Base-by-base conservation (phyloP, 148 eudicot species). In the Arbutus unedo region DNA sequence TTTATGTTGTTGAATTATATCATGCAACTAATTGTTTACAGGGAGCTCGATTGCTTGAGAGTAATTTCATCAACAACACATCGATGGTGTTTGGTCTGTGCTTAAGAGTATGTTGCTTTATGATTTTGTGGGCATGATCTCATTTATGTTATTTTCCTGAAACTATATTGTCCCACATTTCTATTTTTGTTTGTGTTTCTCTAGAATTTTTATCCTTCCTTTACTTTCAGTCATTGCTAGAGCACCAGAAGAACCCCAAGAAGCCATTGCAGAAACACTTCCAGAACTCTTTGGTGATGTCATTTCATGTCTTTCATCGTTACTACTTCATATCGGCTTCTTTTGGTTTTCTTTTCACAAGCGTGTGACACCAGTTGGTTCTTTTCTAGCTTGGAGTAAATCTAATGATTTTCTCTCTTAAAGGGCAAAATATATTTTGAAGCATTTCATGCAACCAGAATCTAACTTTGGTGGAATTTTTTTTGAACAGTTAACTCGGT, bases 61-160 rank as follows among this genome's bases (percentile, higher is more conserved):
- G 98, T 82, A 96, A 93, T 85, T 96, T 96, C 78, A 94, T 96
- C 89, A 96, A 96, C 91, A 94, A 93, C 79, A 96, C 98, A 78
- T 93, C 99, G 8, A 96, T 96, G 99, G 98, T 96, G 75, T 93
- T 96, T 83, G 91, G 97, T 49, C 88, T 91, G 49, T 96, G 99
- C 85, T 87, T 96, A 66, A 91, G 98, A 85, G 99, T 95, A 92
- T 76, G 97, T 68, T 76, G n/a, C 59, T 60, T 55, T 70, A 67
- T 60, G 57, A 50, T 50, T 49, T 55, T 50, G 5, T 72, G n/a
- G 49, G 38, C 41, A 25, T 68, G 59, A 50, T 71, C 59, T 55
- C 38, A 5, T 19, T 81, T 81, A 43, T 7, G 38, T 4, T 76
- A 1, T 66, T 74, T 77, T 49, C 57, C 44, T 77, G 4, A 66